Base-by-base conservation (phyloP, 2,329 filamentous ascomycete genomes). In the Ophiosphaerella korrae region DNA sequence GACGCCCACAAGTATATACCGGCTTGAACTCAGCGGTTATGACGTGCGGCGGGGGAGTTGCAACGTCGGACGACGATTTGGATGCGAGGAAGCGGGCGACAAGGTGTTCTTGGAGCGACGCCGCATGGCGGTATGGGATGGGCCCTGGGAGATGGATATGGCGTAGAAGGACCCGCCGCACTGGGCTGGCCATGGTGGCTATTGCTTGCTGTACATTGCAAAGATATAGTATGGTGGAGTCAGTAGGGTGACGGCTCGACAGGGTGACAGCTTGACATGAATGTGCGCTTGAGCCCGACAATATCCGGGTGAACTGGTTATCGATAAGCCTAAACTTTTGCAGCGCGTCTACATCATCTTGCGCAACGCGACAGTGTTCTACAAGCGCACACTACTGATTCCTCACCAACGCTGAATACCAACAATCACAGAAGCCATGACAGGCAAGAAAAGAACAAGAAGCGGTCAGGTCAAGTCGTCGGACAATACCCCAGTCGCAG, bases 1-100 rank as follows among this genome's bases (percentile, higher is more conserved):
- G 88, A 5, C 93, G 88, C 47, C 94, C 94, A 58, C 92, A 88
- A 12, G 93, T 97, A 75, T 94, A 97, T 40, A 92, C 90, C 1
- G 92, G 91, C 31, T 82, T 77, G 41, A 92, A 89, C 46, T 90
- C 87, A 74, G 96, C 94, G 57, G 90, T 92, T 56, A 97, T 80
- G 58, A 97, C 80, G 29, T 79, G 77, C 1, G 88, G 88, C 7
- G 81, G 73, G 1, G 88, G 88, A 9, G 81, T 73, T 4, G 75
- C 57, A 1, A 72, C 59, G 40, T 65, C 62, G 44, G 73, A 64
- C 14, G 75, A 69, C 40, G 78, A 78, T 71, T 89, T 90, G 71
- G 84, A 78, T 24, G 82, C 74, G 40, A 90, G 83, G 52, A 88
- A 80, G 32, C 77, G 76, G 16, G 74, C 67, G 47, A 84, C 83